These are phyloP conservation scores for Camelina sativa DNA, from an alignment of 345 rosid genomes.

Conservation along the genomic window DNA sequence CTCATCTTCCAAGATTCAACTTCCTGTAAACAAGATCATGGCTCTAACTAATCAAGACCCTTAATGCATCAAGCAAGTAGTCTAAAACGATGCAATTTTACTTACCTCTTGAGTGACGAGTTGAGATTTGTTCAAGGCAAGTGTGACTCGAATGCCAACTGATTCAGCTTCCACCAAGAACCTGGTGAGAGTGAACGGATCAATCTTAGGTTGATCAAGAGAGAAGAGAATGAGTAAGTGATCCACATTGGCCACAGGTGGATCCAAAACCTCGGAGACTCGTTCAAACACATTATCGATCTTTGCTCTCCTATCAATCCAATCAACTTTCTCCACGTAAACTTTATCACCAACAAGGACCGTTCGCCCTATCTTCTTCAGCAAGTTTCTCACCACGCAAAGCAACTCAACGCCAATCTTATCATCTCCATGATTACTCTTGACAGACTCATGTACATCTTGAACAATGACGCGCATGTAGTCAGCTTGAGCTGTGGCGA, in stretches of 20 bases:
- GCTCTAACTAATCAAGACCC: neutral
- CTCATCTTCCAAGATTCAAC: slow-evolving; percentile 64
- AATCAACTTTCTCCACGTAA: slow-evolving; percentile 73
- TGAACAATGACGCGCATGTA: slow-evolving; percentile 87
- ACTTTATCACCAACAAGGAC: slow-evolving; percentile 90
- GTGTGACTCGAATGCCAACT: slow-evolving; percentile 68
- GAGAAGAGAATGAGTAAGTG: slow-evolving; percentile 79
- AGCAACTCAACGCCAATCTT: slow-evolving; percentile 66
- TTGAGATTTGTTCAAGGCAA: slow-evolving; percentile 80
- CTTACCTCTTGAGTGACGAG: slow-evolving; percentile 68
- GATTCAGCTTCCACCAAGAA: slow-evolving; percentile 91
- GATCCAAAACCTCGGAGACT: slow-evolving; percentile 63
- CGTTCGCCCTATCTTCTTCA: slow-evolving; percentile 86
- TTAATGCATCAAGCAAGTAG: too few species aligned
- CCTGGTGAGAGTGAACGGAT: slow-evolving; percentile 73
- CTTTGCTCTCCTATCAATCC: slow-evolving; percentile 81
- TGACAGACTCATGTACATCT: slow-evolving; percentile 18
- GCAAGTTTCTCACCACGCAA: slow-evolving; percentile 77
- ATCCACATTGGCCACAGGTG: slow-evolving; percentile 88
- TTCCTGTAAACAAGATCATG: slow-evolving; percentile 51
- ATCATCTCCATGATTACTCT: neutral
- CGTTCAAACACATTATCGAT: slow-evolving; percentile 74
- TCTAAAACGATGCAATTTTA: too few species aligned
- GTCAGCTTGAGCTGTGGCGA: slow-evolving; percentile 87
- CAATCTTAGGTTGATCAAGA: slow-evolving; percentile 70